Evolutionary conservation across 2,329 filamentous ascomycete genomes (phyloP).

Genomic region (Hymenoscyphus linearis): DNA sequence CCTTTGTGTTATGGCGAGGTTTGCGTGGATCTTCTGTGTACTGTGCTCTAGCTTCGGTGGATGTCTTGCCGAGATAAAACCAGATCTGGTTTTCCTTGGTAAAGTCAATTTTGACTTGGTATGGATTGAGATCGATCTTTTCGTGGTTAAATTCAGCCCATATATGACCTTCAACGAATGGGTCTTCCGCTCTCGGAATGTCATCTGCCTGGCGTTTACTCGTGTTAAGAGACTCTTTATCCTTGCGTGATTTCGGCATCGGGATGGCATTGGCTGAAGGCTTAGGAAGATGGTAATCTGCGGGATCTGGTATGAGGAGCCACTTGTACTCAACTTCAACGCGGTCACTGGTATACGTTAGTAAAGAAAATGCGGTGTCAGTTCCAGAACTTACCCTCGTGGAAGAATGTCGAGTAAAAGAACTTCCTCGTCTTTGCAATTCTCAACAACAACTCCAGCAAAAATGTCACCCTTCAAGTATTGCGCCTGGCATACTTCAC

Average conservation of each 20-base stretch:
- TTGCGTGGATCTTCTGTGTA: slow-evolving; percentile 72
- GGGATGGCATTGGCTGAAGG: slow-evolving; percentile 68
- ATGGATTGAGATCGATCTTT: slow-evolving; percentile 50
- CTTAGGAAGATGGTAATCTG: slow-evolving; percentile 67
- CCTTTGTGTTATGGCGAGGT: slow-evolving; percentile 59
- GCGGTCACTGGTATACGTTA: slow-evolving; percentile 55
- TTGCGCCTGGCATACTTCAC: slow-evolving; percentile 83
- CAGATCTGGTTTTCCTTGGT: slow-evolving; percentile 71
- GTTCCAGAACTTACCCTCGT: slow-evolving; percentile 58
- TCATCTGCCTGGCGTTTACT: slow-evolving; percentile 56
- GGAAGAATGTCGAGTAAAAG: slow-evolving; percentile 80
- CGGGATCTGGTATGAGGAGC: slow-evolving; percentile 65
- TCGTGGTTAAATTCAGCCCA: slow-evolving; percentile 76
- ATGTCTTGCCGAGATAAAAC: slow-evolving; percentile 80
- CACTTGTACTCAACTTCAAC: slow-evolving; percentile 83
- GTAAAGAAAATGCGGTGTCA: slow-evolving; percentile 21
- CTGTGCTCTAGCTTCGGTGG: slow-evolving; percentile 84
- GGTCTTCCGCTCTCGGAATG: slow-evolving; percentile 58
- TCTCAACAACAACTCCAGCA: slow-evolving; percentile 82
- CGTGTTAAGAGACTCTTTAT: slow-evolving; percentile 62
- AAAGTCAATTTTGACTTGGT: slow-evolving; percentile 66
- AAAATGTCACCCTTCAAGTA: slow-evolving; percentile 81
- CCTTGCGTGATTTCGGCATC: slow-evolving; percentile 58
- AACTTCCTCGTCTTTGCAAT: slow-evolving; percentile 67
- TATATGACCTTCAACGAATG: slow-evolving; percentile 61